Evolutionary conservation across 2,329 filamentous ascomycete species (phyloP), one percentile per base, ranked within the genome.

Genomic region (Drechslera avenae): DNA sequence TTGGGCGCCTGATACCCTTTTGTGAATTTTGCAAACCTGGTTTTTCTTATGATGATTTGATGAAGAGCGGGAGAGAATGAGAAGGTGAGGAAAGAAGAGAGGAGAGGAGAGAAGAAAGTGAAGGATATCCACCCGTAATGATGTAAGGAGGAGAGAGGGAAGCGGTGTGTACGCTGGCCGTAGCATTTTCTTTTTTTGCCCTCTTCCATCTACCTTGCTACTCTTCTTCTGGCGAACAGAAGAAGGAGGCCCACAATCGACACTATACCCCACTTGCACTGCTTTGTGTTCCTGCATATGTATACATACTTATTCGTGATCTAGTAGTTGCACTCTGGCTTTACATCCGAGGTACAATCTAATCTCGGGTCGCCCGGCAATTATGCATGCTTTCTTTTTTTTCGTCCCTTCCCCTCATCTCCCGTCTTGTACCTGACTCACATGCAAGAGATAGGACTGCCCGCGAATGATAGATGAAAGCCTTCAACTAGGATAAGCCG

Each of bases 1-100:
- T 51, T 48, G 54, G 32, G 42, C 55, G 57, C 50, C 44, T 55
- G 57, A 60, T 60, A 60, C 57, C 57, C 57, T 56, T 28, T 46
- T 40, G 48, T 23, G 35, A 39, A 36, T 43, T 36, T 41, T 45
- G 21, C 39, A 34, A 10, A 14, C 4, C 26, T 28, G 26, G 26
- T 19, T 28, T 39, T 50, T 47, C 31, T 31, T 40, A 34, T 39
- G 21, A 50, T 23, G 47, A 39, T 45, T 39, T 49, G 23, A 45
- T 35, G 33, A 37, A 21, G 12, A 32, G 12, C 44, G 26, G 42
- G 37, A 35, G 10, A 43, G 17, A 23, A 40, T 17, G 26, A 26
- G 13, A 32, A 5, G 21, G 33, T 13, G 19, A 33, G 21, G 18
- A 3, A 45, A 5, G 28, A n/a, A 30, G 21, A 34, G 39, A 42